These are phyloP conservation scores for Globisporangium paroecandrum DNA, from an alignment of 352 stramenopile genomes.

Conservation along the genomic window DNA sequence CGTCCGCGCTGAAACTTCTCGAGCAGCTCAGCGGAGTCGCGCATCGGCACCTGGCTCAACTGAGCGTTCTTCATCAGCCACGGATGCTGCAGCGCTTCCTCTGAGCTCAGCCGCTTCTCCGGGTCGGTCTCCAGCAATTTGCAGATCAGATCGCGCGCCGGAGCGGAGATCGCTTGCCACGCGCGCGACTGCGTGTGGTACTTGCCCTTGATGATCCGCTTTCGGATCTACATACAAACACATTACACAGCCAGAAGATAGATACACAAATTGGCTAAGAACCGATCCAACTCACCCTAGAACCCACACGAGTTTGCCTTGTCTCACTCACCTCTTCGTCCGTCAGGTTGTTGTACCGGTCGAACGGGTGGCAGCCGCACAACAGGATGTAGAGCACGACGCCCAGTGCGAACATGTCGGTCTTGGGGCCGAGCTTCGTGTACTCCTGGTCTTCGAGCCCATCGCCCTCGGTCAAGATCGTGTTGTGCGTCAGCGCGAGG, in stretches of 20 bases:
- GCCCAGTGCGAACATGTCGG: slow-evolving; percentile 81
- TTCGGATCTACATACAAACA: slow-evolving; percentile 46
- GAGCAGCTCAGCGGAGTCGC: slow-evolving; percentile 67
- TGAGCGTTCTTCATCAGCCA: slow-evolving; percentile 61
- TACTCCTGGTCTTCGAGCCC: slow-evolving; percentile 31
- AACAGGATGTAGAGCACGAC: slow-evolving; percentile 84
- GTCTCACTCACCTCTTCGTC: slow-evolving; percentile 59
- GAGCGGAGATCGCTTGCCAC: slow-evolving; percentile 67
- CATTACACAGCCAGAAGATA: neutral
- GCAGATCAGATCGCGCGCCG: slow-evolving; percentile 65
- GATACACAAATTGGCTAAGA: neutral
- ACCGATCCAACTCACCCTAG: too few species aligned
- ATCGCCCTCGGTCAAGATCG: slow-evolving; percentile 18
- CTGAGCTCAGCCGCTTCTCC: slow-evolving; percentile 58
- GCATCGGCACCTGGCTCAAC: slow-evolving; percentile 52
- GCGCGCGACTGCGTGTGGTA: slow-evolving; percentile 68
- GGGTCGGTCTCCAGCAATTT: slow-evolving; percentile 68
- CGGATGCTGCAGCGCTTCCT: slow-evolving; percentile 63
- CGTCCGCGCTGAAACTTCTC: slow-evolving; percentile 79
- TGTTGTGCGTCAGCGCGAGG: neutral
- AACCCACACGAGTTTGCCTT: too few species aligned
- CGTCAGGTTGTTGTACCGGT: slow-evolving; percentile 82
- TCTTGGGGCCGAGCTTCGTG: slow-evolving; percentile 56
- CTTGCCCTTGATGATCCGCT: slow-evolving; percentile 75
- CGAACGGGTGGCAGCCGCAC: slow-evolving; percentile 81